A percentile compares a stretch with the other conserved stretches of the same genome.
These are phyloP conservation scores for Jacaranda copaia DNA, from an alignment of 257 asterid species.

Conservation along the genomic window DNA sequence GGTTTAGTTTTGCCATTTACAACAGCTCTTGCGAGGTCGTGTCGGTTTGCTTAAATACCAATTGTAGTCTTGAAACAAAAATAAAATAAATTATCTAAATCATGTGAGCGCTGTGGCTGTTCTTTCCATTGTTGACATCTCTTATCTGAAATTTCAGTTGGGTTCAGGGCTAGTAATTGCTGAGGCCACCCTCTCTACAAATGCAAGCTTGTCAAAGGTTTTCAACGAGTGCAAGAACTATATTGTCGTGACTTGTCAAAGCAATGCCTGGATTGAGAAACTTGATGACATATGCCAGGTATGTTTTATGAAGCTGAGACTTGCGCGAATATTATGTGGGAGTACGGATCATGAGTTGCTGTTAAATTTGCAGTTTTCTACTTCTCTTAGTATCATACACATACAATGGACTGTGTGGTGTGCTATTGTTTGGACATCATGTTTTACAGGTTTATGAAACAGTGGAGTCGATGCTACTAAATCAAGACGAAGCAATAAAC, in stretches of 20 bases:
- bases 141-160: slow-evolving; percentile 62
- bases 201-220: slow-evolving; percentile 62
- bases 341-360: not conserved
- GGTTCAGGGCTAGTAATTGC: slow-evolving; percentile 85
- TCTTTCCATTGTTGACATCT: slow-evolving; percentile 21
- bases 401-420: not conserved
- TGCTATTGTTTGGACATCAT: too few relatives aligned
- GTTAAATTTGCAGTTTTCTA: not conserved
- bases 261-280: slow-evolving; percentile 72
- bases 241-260: slow-evolving; percentile 66
- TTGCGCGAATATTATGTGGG: slow-evolving; percentile 1
- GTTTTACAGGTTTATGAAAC: slow-evolving; percentile 82
- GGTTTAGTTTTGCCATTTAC: not conserved
- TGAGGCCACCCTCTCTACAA: slow-evolving; percentile 71
- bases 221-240: slow-evolving; percentile 83
- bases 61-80: not conserved
- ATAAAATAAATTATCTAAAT: not conserved
- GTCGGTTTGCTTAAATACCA: slow-evolving; percentile 7
- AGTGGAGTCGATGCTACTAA: slow-evolving; percentile 77
- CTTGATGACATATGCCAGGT: slow-evolving; percentile 95
- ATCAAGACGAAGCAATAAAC: slow-evolving; percentile 68
- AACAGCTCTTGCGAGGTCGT: not conserved
- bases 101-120: slow-evolving; percentile 6
- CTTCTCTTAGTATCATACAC: not conserved
- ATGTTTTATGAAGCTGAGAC: slow-evolving; percentile 37